A percentile compares a stretch with the other conserved stretches of the same genome.
Conservation (phyloP, 2,329 filamentous ascomycete genomes). For the Penicillium aurantiogriseum region DNA sequence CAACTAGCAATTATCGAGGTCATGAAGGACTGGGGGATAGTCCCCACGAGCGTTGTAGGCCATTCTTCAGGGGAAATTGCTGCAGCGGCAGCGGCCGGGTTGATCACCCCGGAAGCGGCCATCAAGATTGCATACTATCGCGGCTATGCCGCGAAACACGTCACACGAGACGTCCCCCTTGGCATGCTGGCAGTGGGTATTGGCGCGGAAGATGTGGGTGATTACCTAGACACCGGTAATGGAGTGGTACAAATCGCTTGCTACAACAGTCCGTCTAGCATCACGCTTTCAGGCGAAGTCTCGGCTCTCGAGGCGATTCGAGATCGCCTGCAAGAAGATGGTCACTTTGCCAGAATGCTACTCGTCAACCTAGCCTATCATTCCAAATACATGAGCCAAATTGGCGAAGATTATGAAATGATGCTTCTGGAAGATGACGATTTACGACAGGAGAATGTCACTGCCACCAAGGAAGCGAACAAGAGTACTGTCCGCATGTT, state of each 20-base stretch:
- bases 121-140: not conserved
- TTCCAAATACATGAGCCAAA: constrained; percentile 19
- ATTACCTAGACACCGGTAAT: not conserved
- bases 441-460: not conserved
- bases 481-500: not conserved
- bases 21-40: constrained; percentile 4
- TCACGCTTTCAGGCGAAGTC: constrained; percentile 23
- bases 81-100: constrained; percentile 1
- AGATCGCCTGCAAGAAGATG: constrained; percentile 19
- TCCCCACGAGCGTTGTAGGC: not conserved
- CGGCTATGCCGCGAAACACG: not conserved
- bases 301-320: constrained; percentile 21
- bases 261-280: constrained; percentile 21
- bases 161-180: not conserved
- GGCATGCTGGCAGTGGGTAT: constrained; percentile 8
- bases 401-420: not conserved
- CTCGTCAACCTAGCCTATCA: constrained; percentile 22
- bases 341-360: constrained; percentile 18
- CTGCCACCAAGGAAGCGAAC: not conserved
- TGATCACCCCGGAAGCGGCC: not conserved
- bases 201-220: not conserved
- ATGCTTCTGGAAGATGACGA: not conserved
- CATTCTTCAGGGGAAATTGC: constrained; percentile 12
- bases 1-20: constrained; percentile 10
- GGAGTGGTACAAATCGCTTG: constrained; percentile 11